A percentile compares a stretch with the other conserved stretches of the same genome.
Evolutionary conservation across 768 basidiomycete species (phyloP).

Genomic region (Kwoniella shandongensis): DNA sequence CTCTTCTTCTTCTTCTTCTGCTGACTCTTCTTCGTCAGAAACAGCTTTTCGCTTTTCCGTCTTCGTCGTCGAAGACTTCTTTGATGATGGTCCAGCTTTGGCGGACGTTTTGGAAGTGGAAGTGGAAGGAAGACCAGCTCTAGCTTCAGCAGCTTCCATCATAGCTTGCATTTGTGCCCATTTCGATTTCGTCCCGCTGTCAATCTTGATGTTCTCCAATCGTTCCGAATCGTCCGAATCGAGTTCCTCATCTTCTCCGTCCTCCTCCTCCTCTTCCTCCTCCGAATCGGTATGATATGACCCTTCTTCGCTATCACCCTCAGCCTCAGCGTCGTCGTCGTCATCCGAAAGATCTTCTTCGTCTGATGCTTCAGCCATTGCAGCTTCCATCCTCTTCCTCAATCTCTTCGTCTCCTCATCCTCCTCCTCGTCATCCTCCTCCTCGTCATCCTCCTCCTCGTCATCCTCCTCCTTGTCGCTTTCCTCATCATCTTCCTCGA

Average conservation of each 20-base stretch:
- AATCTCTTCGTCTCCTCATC: constrained; percentile 18
- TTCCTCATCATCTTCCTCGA: constrained; percentile 6
- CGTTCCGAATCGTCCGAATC: constrained; percentile 21
- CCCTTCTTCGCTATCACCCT: constrained; percentile 2
- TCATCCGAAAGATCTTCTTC: constrained; percentile 5
- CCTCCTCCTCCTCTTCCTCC: constrained; percentile 2
- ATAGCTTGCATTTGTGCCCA: constrained; percentile 19
- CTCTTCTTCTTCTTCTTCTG: not conserved
- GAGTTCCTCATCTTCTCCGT: constrained; percentile 5
- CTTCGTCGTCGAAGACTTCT: not conserved
- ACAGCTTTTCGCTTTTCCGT: constrained; percentile 11
- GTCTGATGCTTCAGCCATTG: constrained; percentile 32
- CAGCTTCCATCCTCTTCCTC: constrained; percentile 26
- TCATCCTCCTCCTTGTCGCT: too few species aligned
- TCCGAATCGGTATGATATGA: constrained; percentile 19
- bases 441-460: constrained; percentile 15
- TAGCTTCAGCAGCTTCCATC: constrained; percentile 22
- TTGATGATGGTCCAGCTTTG: constrained; percentile 21
- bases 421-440: constrained; percentile 20
- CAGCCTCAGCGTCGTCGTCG: constrained; percentile 5
- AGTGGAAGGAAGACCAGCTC: constrained; percentile 8
- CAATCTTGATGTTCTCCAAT: constrained; percentile 13
- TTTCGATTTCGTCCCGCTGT: constrained; percentile 6
- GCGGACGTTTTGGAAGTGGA: not conserved
- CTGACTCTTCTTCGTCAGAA: not conserved